Evolutionary conservation across 306 rosid species (phyloP).

Genomic region (Castanea mollissima): DNA sequence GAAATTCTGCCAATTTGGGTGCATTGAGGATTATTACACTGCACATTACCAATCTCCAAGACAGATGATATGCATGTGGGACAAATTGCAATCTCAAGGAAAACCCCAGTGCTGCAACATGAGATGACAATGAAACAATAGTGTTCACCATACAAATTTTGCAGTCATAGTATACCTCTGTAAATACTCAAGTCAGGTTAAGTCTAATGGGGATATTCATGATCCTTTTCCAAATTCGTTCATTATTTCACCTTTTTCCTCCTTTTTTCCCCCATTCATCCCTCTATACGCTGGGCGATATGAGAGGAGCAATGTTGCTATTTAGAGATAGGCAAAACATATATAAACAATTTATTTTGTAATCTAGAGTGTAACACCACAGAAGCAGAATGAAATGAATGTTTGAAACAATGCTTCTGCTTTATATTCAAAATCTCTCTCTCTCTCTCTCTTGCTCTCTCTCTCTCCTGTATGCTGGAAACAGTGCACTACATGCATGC

Average conservation of each 20-base stretch:
- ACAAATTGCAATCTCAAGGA: constrained; percentile 50
- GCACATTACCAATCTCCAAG: constrained; percentile 95
- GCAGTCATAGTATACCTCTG: constrained; percentile 34
- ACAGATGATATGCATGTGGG: constrained; percentile 94
- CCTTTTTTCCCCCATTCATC: constrained; percentile 5
- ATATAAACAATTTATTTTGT: constrained; percentile 20
- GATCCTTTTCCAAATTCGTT: constrained; percentile 24
- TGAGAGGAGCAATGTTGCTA: neutral
- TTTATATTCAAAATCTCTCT: neutral
- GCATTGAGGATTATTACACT: constrained; percentile 74
- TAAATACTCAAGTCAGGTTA: constrained; percentile 39
- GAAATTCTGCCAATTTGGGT: constrained; percentile 86
- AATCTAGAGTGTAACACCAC: constrained; percentile 13
- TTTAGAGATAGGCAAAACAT: neutral
- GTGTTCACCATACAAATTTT: constrained; percentile 28
- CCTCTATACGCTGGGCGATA: neutral
- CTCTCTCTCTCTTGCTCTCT: neutral
- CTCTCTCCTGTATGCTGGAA: neutral
- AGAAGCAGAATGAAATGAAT: constrained; percentile 6
- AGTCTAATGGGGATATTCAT: constrained; percentile 14
- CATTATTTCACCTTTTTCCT: constrained; percentile 12
- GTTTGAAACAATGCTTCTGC: neutral
- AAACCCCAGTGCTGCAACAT: constrained; percentile 88
- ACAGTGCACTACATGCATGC: too few relatives aligned
- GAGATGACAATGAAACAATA: constrained; percentile 52